Evolutionary conservation across 1,139 yeast species (phyloP).

Genomic region (Candida neerlandica): DNA sequence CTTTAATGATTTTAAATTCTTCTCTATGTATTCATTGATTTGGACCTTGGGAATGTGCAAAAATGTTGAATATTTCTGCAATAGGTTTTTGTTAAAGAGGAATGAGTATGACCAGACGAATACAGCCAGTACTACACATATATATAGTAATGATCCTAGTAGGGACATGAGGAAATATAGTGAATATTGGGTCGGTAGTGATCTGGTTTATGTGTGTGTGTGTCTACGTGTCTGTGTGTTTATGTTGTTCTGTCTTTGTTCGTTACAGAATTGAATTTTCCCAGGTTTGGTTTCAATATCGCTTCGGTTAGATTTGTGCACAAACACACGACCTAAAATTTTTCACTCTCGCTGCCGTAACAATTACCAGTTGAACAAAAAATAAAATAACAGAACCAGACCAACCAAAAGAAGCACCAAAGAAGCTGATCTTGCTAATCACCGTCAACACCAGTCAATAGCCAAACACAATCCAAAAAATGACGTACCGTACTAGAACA

Average conservation of each 20-base stretch:
- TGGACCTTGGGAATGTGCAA: conserved; percentile 21
- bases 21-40: conserved; percentile 25
- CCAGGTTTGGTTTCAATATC: not conserved
- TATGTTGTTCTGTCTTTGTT: not conserved
- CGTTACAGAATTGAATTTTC: not conserved
- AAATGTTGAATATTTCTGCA: conserved; percentile 26
- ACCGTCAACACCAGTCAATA: not conserved
- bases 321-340: conserved; percentile 1
- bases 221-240: not conserved
- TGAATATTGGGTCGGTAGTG: too few species aligned
- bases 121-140: conserved; percentile 7
- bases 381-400: not conserved
- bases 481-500: conserved; percentile 49
- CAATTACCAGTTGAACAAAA: not conserved
- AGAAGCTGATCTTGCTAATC: not conserved
- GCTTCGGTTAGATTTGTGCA: not conserved
- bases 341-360: not conserved
- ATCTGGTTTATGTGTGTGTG: not conserved
- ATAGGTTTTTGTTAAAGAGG: conserved; percentile 28
- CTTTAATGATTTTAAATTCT: conserved; percentile 18
- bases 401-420: not conserved
- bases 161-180: conserved; percentile 8
- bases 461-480: conserved; percentile 20
- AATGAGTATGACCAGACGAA: conserved; percentile 25
- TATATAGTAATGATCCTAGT: conserved; percentile 10